phyloP scores from a whole-genome alignment of 1,284 basidiomycete species.

The Apiotrichum sp. region DNA sequence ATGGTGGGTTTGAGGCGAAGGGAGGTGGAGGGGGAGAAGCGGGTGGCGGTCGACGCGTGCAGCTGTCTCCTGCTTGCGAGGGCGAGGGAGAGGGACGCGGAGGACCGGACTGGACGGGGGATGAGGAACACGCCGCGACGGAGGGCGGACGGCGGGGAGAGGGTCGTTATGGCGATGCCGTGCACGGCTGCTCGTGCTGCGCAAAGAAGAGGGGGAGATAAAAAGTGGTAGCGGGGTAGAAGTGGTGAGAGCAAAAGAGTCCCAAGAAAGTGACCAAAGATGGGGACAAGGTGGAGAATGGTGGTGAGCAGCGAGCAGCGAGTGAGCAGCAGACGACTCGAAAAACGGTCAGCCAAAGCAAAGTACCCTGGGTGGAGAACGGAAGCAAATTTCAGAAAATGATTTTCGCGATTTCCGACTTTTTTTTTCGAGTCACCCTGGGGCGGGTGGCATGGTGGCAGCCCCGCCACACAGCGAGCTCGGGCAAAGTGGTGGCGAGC shows the following conservation, averaged over 20 bases:
- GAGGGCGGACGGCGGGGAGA: neutral
- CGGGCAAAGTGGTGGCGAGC: too few relatives aligned
- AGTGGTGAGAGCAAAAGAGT: too few relatives aligned
- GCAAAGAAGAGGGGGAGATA: neutral
- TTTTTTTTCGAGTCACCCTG: too few relatives aligned
- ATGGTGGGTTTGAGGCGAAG: neutral
- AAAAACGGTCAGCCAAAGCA: neutral
- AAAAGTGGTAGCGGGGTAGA: too few relatives aligned
- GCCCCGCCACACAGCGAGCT: too few relatives aligned
- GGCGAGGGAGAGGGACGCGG: neutral
- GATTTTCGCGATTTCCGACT: too few relatives aligned
- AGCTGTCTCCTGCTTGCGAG: neutral
- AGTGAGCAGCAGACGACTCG: neutral
- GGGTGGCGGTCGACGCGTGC: neutral
- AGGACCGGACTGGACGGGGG: neutral
- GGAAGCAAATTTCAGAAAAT: neutral
- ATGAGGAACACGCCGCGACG: neutral
- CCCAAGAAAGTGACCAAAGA: too few relatives aligned
- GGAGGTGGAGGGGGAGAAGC: constrained; percentile 5
- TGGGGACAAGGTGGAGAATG: neutral
- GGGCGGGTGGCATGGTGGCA: too few relatives aligned
- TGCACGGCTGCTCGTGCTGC: constrained; percentile 1
- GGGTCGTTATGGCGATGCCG: constrained; percentile 2
- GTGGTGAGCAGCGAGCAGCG: neutral
- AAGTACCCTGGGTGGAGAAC: neutral